Percentiles rank a stretch among this genome's conserved stretches.
phyloP scores from a whole-genome alignment of 306 rosid species.

The Vicia villosa region DNA sequence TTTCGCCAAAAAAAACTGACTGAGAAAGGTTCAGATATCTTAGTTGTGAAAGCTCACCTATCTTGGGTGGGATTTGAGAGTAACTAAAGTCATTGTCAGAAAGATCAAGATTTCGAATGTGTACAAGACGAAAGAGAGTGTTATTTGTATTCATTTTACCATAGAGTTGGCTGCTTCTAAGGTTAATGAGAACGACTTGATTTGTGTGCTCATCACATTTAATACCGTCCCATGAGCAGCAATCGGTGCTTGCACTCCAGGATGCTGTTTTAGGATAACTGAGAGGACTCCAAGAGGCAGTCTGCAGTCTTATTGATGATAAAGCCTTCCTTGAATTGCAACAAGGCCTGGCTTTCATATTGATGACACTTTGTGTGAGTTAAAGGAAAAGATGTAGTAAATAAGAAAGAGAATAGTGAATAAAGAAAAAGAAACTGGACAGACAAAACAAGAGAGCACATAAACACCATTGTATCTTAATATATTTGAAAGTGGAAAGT shows the following conservation, averaged over 20 bases:
- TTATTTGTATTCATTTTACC: conserved; percentile 29
- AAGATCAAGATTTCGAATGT: conserved; percentile 33
- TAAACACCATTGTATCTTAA: conserved; percentile 7
- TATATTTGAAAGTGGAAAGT: neutral
- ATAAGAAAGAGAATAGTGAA: neutral
- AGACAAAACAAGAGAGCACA: neutral
- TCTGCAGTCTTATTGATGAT: neutral
- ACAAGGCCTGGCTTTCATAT: conserved; percentile 33
- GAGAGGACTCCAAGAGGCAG: neutral
- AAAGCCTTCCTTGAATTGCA: conserved; percentile 35
- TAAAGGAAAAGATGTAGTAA: neutral
- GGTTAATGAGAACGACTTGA: conserved; percentile 31
- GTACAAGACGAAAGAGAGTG: neutral
- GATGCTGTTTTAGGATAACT: conserved; percentile 37
- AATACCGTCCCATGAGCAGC: conserved; percentile 42
- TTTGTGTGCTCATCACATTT: conserved; percentile 26
- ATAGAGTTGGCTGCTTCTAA: conserved; percentile 24
- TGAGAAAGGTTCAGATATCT: no score
- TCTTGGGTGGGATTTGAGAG: conserved; percentile 39
- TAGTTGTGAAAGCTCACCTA: neutral
- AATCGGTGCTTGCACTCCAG: conserved; percentile 33
- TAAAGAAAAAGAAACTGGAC: neutral
- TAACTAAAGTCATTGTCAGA: conserved; percentile 37
- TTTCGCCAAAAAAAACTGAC: no score
- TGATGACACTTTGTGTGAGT: neutral